Evolutionary conservation across 2,329 filamentous ascomycete genomes (phyloP).

Genomic region (Fusarium nygamai): DNA sequence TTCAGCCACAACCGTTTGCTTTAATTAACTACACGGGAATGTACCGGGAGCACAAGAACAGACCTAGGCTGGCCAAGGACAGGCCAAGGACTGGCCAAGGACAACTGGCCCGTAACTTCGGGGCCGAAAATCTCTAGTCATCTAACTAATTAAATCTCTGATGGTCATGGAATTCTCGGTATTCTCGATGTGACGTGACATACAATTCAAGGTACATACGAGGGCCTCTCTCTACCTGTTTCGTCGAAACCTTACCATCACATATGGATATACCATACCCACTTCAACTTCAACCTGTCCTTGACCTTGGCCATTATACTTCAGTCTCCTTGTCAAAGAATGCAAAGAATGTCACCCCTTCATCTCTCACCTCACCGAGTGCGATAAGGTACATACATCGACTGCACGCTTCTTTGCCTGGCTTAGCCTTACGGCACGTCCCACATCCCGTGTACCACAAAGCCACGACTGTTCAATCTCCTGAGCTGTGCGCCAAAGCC

Average conservation of each 20-base stretch:
- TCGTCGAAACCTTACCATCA: background rate
- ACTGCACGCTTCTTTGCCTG: background rate
- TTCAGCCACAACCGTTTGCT: slow-evolving; percentile 22
- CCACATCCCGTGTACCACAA: slow-evolving; percentile 11
- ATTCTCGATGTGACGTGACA: background rate
- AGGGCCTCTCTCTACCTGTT: slow-evolving; percentile 1
- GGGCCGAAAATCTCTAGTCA: slow-evolving; percentile 1
- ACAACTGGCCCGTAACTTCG: slow-evolving; percentile 10
- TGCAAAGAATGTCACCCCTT: background rate
- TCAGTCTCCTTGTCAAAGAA: slow-evolving; percentile 1
- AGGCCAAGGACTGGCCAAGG: background rate
- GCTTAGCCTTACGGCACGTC: slow-evolving; percentile 18
- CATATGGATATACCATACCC: background rate
- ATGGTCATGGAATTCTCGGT: background rate
- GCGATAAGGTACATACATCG: background rate
- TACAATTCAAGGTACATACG: background rate
- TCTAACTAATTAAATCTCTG: background rate
- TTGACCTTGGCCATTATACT: background rate
- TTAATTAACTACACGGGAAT: background rate
- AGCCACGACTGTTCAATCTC: slow-evolving; percentile 9
- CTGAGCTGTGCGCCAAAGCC: slow-evolving; percentile 9
- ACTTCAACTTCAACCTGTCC: background rate
- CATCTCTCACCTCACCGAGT: background rate
- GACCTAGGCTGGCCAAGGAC: background rate
- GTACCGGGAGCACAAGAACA: background rate